Conservation (phyloP, 129 eudicot genomes). For the Dittrichia graveolens region DNA sequence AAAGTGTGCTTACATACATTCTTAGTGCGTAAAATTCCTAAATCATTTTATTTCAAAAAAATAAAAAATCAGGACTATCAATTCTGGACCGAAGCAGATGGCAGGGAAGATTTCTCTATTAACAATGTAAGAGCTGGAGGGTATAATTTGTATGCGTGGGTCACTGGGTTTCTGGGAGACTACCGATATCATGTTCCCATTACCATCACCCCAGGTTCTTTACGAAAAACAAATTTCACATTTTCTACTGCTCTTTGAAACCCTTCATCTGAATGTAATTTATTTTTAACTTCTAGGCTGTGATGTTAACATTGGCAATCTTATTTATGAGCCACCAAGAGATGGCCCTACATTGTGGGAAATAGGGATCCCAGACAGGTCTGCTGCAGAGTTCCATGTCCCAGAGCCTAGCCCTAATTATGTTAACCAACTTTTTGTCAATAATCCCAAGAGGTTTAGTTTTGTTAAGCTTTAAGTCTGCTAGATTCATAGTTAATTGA, state of each 20-base stretch:
- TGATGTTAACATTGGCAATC: conserved; percentile 37
- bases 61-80: conserved; percentile 69
- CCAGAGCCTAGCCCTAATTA: conserved; percentile 56
- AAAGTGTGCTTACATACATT: too few species aligned
- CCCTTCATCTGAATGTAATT: background rate
- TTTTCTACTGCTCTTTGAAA: background rate
- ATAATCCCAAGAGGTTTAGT: conserved; percentile 46
- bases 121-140: conserved; percentile 42
- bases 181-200: conserved; percentile 38
- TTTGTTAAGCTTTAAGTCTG: background rate
- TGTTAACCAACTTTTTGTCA: conserved; percentile 45
- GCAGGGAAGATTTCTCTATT: conserved; percentile 43
- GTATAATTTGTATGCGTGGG: conserved; percentile 62
- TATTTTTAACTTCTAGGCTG: conserved; percentile 26
- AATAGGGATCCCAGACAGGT: conserved; percentile 69
- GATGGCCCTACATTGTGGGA: conserved; percentile 78
- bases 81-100: conserved; percentile 57
- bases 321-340: conserved; percentile 62
- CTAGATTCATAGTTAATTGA: background rate
- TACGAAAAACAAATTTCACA: background rate
- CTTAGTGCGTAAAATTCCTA: too few species aligned
- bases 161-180: conserved; percentile 68
- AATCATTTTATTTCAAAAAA: too few species aligned
- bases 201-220: conserved; percentile 52
- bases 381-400: conserved; percentile 60